Base-by-base conservation (phyloP, 192 early-diverging fungal genomes). In the Coemansia sp. region DNA sequence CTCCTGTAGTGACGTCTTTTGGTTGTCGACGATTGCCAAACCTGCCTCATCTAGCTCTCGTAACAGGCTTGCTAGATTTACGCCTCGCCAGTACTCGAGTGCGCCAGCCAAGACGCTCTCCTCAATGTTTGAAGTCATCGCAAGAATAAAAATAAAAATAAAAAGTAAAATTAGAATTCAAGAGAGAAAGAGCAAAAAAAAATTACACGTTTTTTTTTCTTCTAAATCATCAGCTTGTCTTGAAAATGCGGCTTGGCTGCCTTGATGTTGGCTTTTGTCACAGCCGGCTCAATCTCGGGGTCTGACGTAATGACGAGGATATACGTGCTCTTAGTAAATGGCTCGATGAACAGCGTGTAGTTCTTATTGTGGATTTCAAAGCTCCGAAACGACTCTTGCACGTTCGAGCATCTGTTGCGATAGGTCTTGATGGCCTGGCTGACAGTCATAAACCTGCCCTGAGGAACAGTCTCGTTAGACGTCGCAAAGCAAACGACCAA, bases 351-450 rank as follows among this genome's bases (percentile, higher is more conserved):
- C 71, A 85, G 50, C 50, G 79, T 59, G 61, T 70, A 91, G 21
- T 53, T 50, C 44, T 80, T 85, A 39, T 90, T 90, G 50, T 92
- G 85, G 37, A 99, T 87, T 80, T 98, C 95, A 88, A 97, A 89
- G 68, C 87, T 89, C 73, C 91, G 86, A 76, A 98, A 98, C 59
- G 89, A 88, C 37, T 92, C 84, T 80, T 95, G 94, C 38, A 88
- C 14, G 9, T 55, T 47, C 3, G 10, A 3, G 28, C 82, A 82
- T 19, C 59, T 65, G 33, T 68, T 66, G 21, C 82, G 76, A 33
- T 82, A 84, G 19, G 40, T 64, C 61, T 88, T 86, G 59, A 82
- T 76, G 4, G 53, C 58, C 71, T 78, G 68, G 40, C 74, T 82
- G 10, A 79, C 67, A 28, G 44, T 28, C 68, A 83, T 75, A 33